Percentiles rank a stretch among this genome's conserved stretches.
These are phyloP conservation scores for Pyrus bretschneideri DNA, from an alignment of 306 rosid genomes.

Conservation along the genomic window DNA sequence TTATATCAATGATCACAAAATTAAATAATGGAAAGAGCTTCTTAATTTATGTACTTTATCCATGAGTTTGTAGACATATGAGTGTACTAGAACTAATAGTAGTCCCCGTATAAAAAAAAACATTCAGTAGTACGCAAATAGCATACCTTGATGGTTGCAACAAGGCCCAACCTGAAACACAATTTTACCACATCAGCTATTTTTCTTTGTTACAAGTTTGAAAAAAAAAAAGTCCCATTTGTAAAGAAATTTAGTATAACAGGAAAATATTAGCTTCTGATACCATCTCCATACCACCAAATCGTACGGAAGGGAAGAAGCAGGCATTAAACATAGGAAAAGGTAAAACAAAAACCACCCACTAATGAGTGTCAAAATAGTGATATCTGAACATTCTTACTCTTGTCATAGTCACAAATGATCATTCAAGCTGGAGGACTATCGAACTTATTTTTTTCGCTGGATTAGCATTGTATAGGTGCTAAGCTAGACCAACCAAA, in stretches of 20 bases:
- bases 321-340: not conserved
- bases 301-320: not conserved
- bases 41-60: not conserved
- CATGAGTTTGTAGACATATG: not conserved
- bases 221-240: conserved; percentile 1
- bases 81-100: not conserved
- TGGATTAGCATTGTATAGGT: not conserved
- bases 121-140: not conserved
- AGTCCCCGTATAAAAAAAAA: not conserved
- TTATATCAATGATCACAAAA: not conserved
- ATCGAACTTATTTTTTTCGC: not conserved
- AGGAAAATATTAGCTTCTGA: not conserved
- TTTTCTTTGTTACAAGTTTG: not conserved
- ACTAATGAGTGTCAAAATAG: not conserved
- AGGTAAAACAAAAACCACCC: no score
- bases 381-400: not conserved
- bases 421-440: not conserved
- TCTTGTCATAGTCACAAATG: not conserved
- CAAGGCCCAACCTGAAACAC: conserved; percentile 92
- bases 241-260: not conserved
- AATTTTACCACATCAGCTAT: conserved; percentile 28
- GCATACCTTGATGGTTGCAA: conserved; percentile 87
- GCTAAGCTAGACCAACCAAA: not conserved
- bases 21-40: not conserved
- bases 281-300: not conserved